Percentiles rank a stretch among this genome's conserved stretches.
phyloP scores from a whole-genome alignment of 495 filamentous ascomycete genomes.

The Choiromyces venosus region DNA sequence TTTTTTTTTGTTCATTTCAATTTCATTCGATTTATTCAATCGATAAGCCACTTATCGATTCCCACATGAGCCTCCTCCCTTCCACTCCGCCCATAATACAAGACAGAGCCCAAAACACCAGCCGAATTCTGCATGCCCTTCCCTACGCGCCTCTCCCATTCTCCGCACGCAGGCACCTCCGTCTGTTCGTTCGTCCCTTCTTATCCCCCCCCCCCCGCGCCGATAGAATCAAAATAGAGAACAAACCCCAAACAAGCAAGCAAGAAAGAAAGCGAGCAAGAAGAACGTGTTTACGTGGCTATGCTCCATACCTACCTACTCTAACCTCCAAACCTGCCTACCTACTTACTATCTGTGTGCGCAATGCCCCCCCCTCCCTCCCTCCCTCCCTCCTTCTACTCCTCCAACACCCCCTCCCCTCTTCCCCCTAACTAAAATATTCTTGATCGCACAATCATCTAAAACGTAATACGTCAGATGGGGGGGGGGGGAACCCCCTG shows the following conservation, averaged over 20 bases:
- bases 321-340: neutral
- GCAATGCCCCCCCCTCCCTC: neutral
- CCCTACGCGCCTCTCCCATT: neutral
- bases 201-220: neutral
- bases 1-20: neutral
- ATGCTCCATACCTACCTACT: neutral
- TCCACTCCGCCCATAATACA: neutral
- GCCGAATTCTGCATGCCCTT: neutral
- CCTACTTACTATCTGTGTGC: neutral
- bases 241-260: neutral
- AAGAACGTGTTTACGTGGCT: neutral
- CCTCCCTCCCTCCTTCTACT: neutral
- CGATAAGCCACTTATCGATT: constrained; percentile 10
- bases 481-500: neutral
- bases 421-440: no score
- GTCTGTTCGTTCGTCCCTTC: no score
- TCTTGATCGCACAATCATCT: neutral
- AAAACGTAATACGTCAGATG: constrained; percentile 5
- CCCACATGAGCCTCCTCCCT: constrained; percentile 1
- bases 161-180: neutral
- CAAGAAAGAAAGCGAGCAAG: neutral
- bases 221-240: neutral
- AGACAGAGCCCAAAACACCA: neutral
- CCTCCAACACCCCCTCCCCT: neutral
- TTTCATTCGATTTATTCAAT: neutral